Base-by-base conservation (phyloP, 768 basidiomycete species). In the Lepiota venenata region DNA sequence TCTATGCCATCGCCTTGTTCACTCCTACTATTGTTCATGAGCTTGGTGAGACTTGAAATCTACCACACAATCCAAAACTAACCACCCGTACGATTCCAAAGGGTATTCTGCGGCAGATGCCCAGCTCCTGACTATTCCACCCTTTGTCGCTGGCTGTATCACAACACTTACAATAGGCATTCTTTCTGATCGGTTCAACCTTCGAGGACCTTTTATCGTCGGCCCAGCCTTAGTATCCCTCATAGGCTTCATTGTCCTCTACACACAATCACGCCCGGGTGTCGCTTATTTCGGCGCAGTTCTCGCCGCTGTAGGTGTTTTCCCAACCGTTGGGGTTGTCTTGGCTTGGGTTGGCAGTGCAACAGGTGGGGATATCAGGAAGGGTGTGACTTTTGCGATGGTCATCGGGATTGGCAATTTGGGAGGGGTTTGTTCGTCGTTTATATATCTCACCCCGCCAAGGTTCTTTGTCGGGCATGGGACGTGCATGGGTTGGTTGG, bases 321-420 rank as follows among this genome's bases (percentile, higher is more conserved):
- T 68, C 59, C 79, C 84, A 0, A 75, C 74, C 5, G 71, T 83
- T 48, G 68, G 73, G 1, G 61, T 82, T 16, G 61, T 63, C 22
- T 63, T 85, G 1, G 79, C 81, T 35, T 85, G 84, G 84, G 76
- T 70, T 1, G 72, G 75, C 2, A 77, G 77, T 7, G 80, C 82
- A 50, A 75, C 79, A 0, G 83, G 83, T 20, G 81, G 83, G 20
- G 81, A 81, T 59, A 56, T 78, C 46, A 78, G 79, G 16, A 56
- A 58, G 39, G 59, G 58, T 56, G 67, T 83, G 11, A 71, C 73
- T 11, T 56, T 83, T 35, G 84, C 78, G 4, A 73, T 80, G 70
- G 74, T 83, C 15, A 75, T 79, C 48, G 80, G 80, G 22, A 37
- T 79, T 9, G 82, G 79, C 18, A 85, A 84, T 55, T 65, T 84